Conservation (phyloP, 441 rosid genomes). For the Kokia cookei region DNA sequence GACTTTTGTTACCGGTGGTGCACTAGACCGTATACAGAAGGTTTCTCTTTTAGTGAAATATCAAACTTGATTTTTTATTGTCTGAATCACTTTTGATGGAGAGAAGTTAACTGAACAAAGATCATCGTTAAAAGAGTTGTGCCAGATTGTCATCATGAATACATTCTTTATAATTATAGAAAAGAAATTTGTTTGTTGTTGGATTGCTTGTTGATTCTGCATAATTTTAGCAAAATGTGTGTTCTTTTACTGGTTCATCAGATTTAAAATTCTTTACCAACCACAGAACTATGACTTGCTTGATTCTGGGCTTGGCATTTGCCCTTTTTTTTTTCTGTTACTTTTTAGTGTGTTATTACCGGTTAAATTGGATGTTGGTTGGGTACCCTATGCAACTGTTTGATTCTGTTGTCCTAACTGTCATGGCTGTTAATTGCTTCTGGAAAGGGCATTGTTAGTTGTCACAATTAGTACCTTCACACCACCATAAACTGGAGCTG, state of each 20-base stretch:
- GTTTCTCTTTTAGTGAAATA: slow-evolving; percentile 19
- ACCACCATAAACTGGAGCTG: not conserved
- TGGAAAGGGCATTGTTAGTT: not conserved
- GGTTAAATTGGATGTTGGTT: not conserved
- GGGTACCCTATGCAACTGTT: not conserved
- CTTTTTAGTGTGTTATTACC: not conserved
- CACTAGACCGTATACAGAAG: slow-evolving; percentile 79
- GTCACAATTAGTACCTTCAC: not conserved
- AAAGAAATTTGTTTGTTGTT: not conserved
- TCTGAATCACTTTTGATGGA: not conserved
- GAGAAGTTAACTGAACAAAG: not conserved
- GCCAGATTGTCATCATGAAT: not conserved
- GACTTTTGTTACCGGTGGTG: slow-evolving; percentile 83
- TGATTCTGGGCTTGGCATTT: not conserved
- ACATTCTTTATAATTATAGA: not conserved
- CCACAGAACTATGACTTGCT: not conserved
- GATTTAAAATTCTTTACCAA: not conserved
- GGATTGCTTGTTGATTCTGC: not conserved
- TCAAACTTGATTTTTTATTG: not conserved
- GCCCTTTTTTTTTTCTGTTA: not conserved
- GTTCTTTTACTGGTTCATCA: not conserved
- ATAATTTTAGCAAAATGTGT: not conserved
- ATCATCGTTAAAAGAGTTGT: not conserved
- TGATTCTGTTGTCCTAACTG: not conserved
- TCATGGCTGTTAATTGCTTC: not conserved